Percentiles rank a stretch among this genome's conserved stretches.
Evolutionary conservation across 2,329 filamentous ascomycete species (phyloP).

Genomic region (Pseudocercospora eumusae): DNA sequence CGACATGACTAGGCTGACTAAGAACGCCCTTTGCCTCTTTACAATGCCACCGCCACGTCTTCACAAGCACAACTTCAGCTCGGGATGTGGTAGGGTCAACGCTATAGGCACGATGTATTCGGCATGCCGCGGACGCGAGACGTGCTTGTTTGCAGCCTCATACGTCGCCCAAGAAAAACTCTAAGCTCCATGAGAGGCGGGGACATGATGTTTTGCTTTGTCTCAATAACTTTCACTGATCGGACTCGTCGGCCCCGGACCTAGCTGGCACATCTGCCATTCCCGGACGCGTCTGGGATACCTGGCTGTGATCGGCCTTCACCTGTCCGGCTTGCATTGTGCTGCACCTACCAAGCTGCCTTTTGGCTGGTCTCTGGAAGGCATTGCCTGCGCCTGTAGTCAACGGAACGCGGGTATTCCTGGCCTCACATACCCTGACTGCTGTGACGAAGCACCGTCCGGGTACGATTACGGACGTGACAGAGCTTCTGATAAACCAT

Average conservation of each 20-base stretch:
- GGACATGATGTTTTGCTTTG: slow-evolving; percentile 2
- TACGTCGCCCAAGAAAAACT: neutral
- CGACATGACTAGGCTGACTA: too few species aligned
- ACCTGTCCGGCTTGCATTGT: neutral
- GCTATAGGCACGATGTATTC: slow-evolving; percentile 4
- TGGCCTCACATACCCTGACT: neutral
- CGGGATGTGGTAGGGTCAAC: neutral
- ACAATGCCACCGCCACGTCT: too few species aligned
- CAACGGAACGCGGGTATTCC: slow-evolving; percentile 10
- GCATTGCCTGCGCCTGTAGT: slow-evolving; percentile 1
- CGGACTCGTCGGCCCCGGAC: slow-evolving; percentile 3
- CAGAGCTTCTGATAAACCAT: slow-evolving; percentile 15
- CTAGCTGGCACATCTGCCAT: neutral
- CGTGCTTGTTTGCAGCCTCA: neutral
- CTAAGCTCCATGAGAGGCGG: slow-evolving; percentile 8
- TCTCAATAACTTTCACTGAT: too few species aligned
- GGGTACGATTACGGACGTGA: slow-evolving; percentile 3
- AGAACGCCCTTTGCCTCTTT: too few species aligned
- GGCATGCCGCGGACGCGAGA: neutral
- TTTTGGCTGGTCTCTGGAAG: neutral
- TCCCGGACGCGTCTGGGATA: neutral
- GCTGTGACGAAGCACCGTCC: slow-evolving; percentile 1
- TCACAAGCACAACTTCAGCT: neutral
- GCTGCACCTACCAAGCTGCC: slow-evolving; percentile 7
- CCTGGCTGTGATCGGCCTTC: slow-evolving; percentile 2